phyloP scores from a whole-genome alignment of 1,284 basidiomycete genomes.

The Heliocybe sulcata region DNA sequence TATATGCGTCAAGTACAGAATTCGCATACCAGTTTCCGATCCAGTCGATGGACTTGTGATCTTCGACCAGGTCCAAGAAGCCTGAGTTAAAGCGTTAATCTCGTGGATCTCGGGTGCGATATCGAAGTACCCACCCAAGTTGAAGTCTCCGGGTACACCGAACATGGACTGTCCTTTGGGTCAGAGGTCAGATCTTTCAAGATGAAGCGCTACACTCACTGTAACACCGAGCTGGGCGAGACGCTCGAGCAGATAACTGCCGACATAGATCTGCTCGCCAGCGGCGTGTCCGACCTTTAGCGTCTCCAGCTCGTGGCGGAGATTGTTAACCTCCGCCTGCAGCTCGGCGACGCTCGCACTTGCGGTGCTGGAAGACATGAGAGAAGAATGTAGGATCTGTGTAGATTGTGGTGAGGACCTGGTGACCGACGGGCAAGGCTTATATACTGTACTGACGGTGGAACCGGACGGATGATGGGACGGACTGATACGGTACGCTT shows the following conservation, averaged over 20 bases:
- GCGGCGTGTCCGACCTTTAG: conserved; percentile 22
- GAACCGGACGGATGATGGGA: neutral
- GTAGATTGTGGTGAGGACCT: neutral
- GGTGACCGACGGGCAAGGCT: neutral
- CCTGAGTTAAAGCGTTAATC: conserved; percentile 13
- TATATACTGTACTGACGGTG: neutral
- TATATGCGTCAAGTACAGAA: neutral
- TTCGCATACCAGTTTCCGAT: conserved; percentile 75
- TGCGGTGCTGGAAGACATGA: neutral
- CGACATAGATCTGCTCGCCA: conserved; percentile 46
- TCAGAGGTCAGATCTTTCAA: neutral
- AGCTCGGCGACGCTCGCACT: conserved; percentile 17
- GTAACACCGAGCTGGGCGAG: conserved; percentile 62
- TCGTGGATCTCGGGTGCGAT: neutral
- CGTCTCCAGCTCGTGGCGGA: conserved; percentile 43
- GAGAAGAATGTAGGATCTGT: neutral
- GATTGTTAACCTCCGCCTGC: conserved; percentile 45
- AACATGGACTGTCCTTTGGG: conserved; percentile 55
- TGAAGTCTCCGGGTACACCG: conserved; percentile 91
- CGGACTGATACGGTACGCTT: neutral
- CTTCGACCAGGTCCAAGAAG: conserved; percentile 81
- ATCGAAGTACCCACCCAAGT: conserved; percentile 50
- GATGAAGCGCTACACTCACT: conserved; percentile 29
- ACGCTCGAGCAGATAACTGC: conserved; percentile 66
- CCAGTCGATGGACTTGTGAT: conserved; percentile 77